Percentiles rank a stretch among this genome's conserved stretches.
These are phyloP conservation scores for Globisporangium spiculum DNA, from an alignment of 352 stramenopile species.

Conservation along the genomic window DNA sequence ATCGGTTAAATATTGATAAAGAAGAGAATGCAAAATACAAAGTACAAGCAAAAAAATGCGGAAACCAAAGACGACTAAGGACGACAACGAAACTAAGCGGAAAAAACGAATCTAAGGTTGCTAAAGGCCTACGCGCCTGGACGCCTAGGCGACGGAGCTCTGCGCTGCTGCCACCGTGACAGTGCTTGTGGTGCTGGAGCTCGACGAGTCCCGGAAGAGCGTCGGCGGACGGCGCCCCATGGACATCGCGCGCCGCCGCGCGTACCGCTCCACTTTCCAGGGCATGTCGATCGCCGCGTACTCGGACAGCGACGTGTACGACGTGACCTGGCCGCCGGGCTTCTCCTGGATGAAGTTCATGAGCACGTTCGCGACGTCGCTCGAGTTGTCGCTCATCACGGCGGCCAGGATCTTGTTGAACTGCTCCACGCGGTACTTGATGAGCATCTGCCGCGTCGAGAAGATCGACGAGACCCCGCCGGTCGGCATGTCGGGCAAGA, in stretches of 20 bases:
- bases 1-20: constrained; percentile 1
- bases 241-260: constrained; percentile 60
- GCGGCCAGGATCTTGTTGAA: constrained; percentile 74
- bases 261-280: constrained; percentile 58
- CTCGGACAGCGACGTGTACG: constrained; percentile 71
- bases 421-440: constrained; percentile 58
- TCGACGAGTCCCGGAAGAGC: constrained; percentile 30
- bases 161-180: not conserved
- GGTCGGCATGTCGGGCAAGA: constrained; percentile 48
- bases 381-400: constrained; percentile 62
- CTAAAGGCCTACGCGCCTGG: not conserved
- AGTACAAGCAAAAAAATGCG: not conserved
- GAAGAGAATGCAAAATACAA: not conserved
- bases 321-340: constrained; percentile 43
- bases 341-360: constrained; percentile 83
- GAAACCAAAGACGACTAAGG: not conserved
- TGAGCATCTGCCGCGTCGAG: constrained; percentile 50
- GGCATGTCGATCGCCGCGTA: constrained; percentile 73
- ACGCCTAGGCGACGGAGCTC: not conserved
- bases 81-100: not conserved
- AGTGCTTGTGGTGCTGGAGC: not conserved
- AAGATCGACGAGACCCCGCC: constrained; percentile 65
- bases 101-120: not conserved
- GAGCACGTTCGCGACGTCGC: constrained; percentile 52
- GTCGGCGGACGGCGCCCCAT: constrained; percentile 38